These are phyloP conservation scores for Kuraishia ogatae DNA, from an alignment of 805 yeast genomes.

Conservation along the genomic window DNA sequence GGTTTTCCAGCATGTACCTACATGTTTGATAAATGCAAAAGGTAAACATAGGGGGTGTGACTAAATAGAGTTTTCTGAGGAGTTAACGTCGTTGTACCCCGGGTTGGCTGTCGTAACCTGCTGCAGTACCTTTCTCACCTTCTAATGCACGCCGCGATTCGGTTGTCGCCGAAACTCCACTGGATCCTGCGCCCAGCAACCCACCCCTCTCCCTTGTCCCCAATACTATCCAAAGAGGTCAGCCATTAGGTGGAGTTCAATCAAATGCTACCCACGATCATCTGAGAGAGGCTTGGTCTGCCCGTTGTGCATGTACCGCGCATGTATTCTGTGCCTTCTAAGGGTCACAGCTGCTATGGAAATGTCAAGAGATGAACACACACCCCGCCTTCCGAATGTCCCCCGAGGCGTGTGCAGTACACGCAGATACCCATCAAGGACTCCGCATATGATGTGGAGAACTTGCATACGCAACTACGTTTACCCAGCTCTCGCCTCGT, in stretches of 20 bases:
- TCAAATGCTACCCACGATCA: background rate
- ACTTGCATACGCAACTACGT: background rate
- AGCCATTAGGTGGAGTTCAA: background rate
- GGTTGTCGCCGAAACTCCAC: background rate
- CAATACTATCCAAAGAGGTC: background rate
- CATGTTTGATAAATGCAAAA: background rate
- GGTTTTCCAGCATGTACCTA: background rate
- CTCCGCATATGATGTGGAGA: background rate
- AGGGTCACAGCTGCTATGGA: background rate
- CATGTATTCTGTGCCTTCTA: background rate
- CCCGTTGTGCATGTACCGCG: background rate
- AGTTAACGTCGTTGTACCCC: background rate
- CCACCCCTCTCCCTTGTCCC: background rate
- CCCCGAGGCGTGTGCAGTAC: background rate
- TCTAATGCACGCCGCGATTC: background rate
- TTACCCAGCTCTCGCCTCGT: no score
- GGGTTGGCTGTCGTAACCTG: background rate
- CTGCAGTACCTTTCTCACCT: background rate
- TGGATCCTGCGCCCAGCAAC: background rate
- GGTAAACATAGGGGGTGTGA: background rate
- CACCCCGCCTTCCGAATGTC: background rate
- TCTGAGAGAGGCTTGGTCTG: background rate
- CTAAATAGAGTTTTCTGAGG: background rate
- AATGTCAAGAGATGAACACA: background rate
- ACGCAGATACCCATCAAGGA: background rate